Base-by-base conservation (phyloP, 768 basidiomycete genomes). In the Suillus variegatus region DNA sequence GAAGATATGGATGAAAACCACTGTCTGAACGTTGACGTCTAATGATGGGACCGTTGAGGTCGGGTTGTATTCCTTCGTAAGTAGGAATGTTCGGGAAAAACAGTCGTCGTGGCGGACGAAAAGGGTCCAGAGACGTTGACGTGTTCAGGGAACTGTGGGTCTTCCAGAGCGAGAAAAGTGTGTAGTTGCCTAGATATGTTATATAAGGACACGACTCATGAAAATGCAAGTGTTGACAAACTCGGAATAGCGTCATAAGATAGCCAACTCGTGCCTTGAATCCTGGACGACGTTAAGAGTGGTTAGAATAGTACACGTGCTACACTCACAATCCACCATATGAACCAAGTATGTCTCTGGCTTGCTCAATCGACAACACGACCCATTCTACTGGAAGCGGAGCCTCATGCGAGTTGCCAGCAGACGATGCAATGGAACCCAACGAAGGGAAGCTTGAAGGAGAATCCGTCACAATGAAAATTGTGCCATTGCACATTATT, bases 111-210 rank as follows among this genome's bases (percentile, higher is more conserved):
- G 93, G 93, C 1, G 86, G 84, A 0, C 88, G 81, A 22, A 92
- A 84, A 4, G 86, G 86, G 14, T 72, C 72, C 4, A 77, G 56
- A 16, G 77, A 77, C 36, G 85, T 82, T 12, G 78, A 69, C 1
- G 73, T 64, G 71, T 89, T 85, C 40, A 93, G 81, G 1, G 88
- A 83, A 64, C 86, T 86, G 76, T 94, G 91, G 0, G 86, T 86
- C 52, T 91, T 84, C 89, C 90, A 92, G 41, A 97, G 81, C 7
- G 93, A 85, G 40, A 94, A 84, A 63, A 94, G 78, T 4, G 92
- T 89, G 65, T 88, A 85, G 66, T 90, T 88, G 73, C 89, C 89
- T 73, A 67, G 22, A 44, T 49, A 25, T 57, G 49, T 40, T 51
- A 47, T 66, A 41, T 63, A 64, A 64, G 62, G 20, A 13, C 22